These are phyloP conservation scores for Pseudoturritis turrita DNA, from an alignment of 345 rosid genomes.

Conservation along the genomic window DNA sequence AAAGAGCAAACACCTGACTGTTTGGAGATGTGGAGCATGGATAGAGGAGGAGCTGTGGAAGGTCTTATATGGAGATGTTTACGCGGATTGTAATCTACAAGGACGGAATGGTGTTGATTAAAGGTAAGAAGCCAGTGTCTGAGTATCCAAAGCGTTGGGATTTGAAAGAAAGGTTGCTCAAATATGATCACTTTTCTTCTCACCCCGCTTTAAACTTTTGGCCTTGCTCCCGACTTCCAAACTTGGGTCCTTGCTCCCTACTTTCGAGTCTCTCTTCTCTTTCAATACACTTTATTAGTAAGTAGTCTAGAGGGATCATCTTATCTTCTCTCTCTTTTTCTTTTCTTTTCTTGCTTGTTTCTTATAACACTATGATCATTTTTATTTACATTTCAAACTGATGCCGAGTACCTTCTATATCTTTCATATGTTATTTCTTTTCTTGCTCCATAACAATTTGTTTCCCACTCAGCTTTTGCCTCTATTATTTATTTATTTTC, in stretches of 20 bases:
- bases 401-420: too few relatives aligned
- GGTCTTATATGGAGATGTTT: not conserved
- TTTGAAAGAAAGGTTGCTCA: not conserved
- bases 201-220: not conserved
- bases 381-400: too few relatives aligned
- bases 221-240: not conserved
- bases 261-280: not conserved
- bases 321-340: too few relatives aligned
- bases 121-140: not conserved
- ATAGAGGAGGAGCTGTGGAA: not conserved
- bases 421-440: too few relatives aligned
- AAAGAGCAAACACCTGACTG: not conserved
- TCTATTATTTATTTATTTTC: too few relatives aligned
- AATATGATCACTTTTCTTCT: not conserved
- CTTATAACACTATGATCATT: too few relatives aligned
- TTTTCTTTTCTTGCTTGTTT: too few relatives aligned
- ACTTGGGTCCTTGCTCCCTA: not conserved
- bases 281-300: too few relatives aligned
- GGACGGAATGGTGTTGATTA: not conserved
- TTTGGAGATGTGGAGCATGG: conserved; percentile 1
- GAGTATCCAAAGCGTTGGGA: too few relatives aligned
- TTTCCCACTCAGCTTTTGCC: too few relatives aligned
- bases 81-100: not conserved
- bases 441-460: too few relatives aligned
- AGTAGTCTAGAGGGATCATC: too few relatives aligned